These are phyloP conservation scores for Penicillium argentinense DNA, from an alignment of 495 filamentous ascomycete genomes.

Conservation along the genomic window DNA sequence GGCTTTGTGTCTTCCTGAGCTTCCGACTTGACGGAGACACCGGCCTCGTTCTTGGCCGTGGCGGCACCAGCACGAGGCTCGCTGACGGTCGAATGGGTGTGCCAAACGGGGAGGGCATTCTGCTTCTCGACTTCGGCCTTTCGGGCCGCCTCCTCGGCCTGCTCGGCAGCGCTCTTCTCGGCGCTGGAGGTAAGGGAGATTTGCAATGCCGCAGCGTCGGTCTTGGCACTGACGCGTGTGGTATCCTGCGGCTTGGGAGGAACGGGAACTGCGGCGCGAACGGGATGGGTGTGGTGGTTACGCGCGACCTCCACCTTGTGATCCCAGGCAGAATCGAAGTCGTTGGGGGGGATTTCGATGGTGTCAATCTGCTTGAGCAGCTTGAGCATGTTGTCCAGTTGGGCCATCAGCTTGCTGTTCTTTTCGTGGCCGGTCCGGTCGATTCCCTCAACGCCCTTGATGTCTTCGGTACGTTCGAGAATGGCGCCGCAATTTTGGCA, in stretches of 20 bases:
- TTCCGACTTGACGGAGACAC: conserved; percentile 41
- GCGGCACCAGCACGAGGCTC: conserved; percentile 20
- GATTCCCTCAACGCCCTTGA: conserved; percentile 56
- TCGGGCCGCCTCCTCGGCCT: conserved; percentile 66
- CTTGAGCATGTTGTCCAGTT: conserved; percentile 80
- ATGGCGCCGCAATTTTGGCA: conserved; percentile 79
- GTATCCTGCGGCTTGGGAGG: conserved; percentile 56
- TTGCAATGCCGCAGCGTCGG: conserved; percentile 68
- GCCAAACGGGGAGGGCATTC: conserved; percentile 88
- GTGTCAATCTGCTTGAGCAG: conserved; percentile 84
- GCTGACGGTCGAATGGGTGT: conserved; percentile 79
- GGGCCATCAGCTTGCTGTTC: conserved; percentile 80
- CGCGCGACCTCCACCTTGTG: conserved; percentile 51
- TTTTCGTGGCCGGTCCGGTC: conserved; percentile 76
- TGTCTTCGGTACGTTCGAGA: conserved; percentile 64
- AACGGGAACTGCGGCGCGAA: conserved; percentile 44
- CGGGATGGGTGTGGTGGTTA: conserved; percentile 55
- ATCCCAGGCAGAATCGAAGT: conserved; percentile 74
- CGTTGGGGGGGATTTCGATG: conserved; percentile 78
- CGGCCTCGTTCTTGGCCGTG: conserved; percentile 36
- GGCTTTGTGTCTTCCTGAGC: conserved; percentile 57
- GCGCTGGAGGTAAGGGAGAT: conserved; percentile 73
- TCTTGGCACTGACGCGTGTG: conserved; percentile 69
- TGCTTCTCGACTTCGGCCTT: conserved; percentile 75
- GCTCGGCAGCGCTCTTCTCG: conserved; percentile 73